phyloP scores from a whole-genome alignment of 495 filamentous ascomycete species.

The Penicillium arizonense region DNA sequence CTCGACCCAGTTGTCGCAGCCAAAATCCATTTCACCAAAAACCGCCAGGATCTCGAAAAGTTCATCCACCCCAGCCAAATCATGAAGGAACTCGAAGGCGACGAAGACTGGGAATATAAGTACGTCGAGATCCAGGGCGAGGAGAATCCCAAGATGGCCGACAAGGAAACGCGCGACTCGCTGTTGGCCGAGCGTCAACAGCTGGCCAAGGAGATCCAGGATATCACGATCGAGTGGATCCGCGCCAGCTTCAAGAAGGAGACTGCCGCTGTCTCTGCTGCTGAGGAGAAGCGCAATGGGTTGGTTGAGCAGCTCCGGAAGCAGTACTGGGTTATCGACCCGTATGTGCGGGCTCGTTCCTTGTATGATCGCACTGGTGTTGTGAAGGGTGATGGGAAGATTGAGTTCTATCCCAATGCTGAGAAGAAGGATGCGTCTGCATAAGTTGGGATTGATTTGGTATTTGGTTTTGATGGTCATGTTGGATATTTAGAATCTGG shows the following conservation, averaged over 20 bases:
- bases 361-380: slow-evolving; percentile 75
- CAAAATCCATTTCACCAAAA: slow-evolving; percentile 95
- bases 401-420: slow-evolving; percentile 63
- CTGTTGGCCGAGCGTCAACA: slow-evolving; percentile 58
- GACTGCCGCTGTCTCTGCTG: slow-evolving; percentile 37
- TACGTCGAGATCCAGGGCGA: slow-evolving; percentile 70
- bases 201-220: slow-evolving; percentile 69
- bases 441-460: slow-evolving; percentile 32
- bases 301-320: slow-evolving; percentile 60
- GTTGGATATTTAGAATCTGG: background rate
- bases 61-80: slow-evolving; percentile 74
- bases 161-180: slow-evolving; percentile 59
- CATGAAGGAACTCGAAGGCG: slow-evolving; percentile 74
- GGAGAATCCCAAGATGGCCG: slow-evolving; percentile 72
- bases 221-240: slow-evolving; percentile 70
- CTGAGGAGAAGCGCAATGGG: slow-evolving; percentile 55
- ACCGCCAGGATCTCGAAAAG: slow-evolving; percentile 69
- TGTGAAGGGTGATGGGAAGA: slow-evolving; percentile 59
- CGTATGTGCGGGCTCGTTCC: slow-evolving; percentile 69
- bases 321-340: slow-evolving; percentile 84
- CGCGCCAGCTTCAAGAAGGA: slow-evolving; percentile 46
- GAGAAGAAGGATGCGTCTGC: slow-evolving; percentile 25
- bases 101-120: slow-evolving; percentile 75
- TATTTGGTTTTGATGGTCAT: background rate
- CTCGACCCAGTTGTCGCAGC: slow-evolving; percentile 93